These are phyloP conservation scores for Psilocybe subaeruginosa DNA, from an alignment of 768 basidiomycete genomes.

Conservation along the genomic window DNA sequence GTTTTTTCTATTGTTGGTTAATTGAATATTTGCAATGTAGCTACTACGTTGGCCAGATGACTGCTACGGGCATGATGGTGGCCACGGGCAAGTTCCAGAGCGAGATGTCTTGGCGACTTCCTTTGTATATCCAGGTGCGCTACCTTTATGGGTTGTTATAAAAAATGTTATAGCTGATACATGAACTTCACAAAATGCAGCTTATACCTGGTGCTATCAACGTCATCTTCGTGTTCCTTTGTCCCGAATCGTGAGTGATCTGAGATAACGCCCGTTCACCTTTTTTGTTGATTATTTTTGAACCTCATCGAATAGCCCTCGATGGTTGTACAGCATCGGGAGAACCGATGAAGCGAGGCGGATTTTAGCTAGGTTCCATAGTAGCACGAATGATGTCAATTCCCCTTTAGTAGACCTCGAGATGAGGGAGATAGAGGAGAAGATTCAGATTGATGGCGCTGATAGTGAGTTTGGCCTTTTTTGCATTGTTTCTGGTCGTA, in stretches of 20 bases:
- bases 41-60: constrained; percentile 57
- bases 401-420: constrained; percentile 56
- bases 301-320: constrained; percentile 35
- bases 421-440: constrained; percentile 56
- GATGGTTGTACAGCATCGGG: constrained; percentile 56
- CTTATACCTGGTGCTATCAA: constrained; percentile 51
- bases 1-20: neutral
- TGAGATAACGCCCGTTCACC: too few relatives aligned
- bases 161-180: neutral
- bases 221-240: constrained; percentile 45
- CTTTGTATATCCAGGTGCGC: constrained; percentile 49
- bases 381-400: constrained; percentile 43
- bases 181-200: constrained; percentile 19
- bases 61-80: constrained; percentile 59
- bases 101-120: constrained; percentile 52
- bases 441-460: constrained; percentile 45
- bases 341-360: constrained; percentile 41
- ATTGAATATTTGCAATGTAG: constrained; percentile 22
- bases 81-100: constrained; percentile 44
- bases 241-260: constrained; percentile 50
- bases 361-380: constrained; percentile 53
- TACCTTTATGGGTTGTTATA: neutral
- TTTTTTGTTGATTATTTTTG: neutral
- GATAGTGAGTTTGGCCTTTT: constrained; percentile 39
- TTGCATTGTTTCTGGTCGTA: neutral